Evolutionary conservation across 2,329 filamentous ascomycete species (phyloP), one percentile per base, ranked within the genome.

Genomic region (Setomelanomma holmii): DNA sequence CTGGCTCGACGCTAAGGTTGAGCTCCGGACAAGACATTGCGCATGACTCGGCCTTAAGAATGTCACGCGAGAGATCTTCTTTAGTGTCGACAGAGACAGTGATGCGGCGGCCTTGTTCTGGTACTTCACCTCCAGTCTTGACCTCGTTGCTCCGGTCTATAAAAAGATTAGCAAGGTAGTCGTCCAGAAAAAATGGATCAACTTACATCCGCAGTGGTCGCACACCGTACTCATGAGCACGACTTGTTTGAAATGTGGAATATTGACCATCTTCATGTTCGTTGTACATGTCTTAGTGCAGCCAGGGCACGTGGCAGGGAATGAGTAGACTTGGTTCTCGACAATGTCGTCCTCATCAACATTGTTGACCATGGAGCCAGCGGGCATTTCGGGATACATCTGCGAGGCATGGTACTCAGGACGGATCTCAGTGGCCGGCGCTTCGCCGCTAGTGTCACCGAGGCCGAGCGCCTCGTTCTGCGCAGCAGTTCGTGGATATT

Each of bases 231-330:
- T 93, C 90, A 96, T 98, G 66, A 99, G 83, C 35, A 97, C 88
- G 3, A 99, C 95, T 71, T 98, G 91, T 78, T 97, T 96, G 80
- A 99, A 99, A 78, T 96, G 89, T 1, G 95, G 95, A 57, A 99
- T 97, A 68, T 96, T 91, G 51, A 98, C 91, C 88, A 96, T 96
- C 81, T 97, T 96, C 91, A 97, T 97, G 76, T 96, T 93, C 8
- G 96, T 96, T 4, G 87, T 86, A 77, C 93, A 97, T 4, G 86
- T 79, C 75, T 90, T 90, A 69, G 88, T 87, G 80, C 95, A 99
- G 56, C 91, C 93, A 0, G 95, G 95, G 75, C 95, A 99, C 51
- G 87, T 90, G 5, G 93, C 89, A 2, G 93, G 93, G 78, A 99
- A 95, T 53, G 87, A 88, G 80, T 98, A 98, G 22, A 97, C 89